Evolutionary conservation across 2,329 filamentous ascomycete species (phyloP).

Genomic region (Ophiocordyceps polyrhachis-furcata): DNA sequence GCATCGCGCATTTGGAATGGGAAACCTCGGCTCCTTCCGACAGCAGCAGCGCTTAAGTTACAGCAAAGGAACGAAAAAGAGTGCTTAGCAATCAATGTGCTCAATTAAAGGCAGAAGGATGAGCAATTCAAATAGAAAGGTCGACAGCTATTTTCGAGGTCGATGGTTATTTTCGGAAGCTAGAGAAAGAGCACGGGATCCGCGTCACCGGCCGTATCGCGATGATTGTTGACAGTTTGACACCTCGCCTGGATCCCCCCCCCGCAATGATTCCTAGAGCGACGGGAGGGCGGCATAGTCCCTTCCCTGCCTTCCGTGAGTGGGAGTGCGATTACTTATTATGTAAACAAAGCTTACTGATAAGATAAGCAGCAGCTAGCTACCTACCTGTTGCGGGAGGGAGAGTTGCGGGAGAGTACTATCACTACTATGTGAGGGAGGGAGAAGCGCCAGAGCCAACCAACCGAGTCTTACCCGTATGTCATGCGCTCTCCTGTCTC

Average conservation of each 20-base stretch:
- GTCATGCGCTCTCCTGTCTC: too few species aligned
- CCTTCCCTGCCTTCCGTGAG: background rate
- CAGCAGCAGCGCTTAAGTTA: background rate
- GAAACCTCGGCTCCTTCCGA: background rate
- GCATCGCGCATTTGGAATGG: slow-evolving; percentile 8
- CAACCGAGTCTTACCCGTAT: too few species aligned
- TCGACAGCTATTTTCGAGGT: background rate
- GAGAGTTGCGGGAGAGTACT: too few species aligned
- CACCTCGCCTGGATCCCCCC: background rate
- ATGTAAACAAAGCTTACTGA: background rate
- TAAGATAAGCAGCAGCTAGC: too few species aligned
- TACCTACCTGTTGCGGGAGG: too few species aligned
- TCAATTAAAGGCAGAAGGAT: background rate
- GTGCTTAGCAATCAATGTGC: background rate
- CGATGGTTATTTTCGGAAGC: background rate
- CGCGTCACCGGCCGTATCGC: background rate
- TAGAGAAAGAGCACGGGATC: background rate
- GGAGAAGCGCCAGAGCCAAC: too few species aligned
- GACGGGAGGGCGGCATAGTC: background rate
- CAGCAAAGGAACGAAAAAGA: background rate
- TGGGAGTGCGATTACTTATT: background rate
- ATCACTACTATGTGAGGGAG: too few species aligned
- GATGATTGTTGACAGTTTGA: background rate
- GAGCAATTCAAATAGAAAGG: background rate
- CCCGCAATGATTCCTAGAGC: background rate